phyloP scores from a whole-genome alignment of 202 grass and related monocot genomes.

The Tripidium arundinaceum region DNA sequence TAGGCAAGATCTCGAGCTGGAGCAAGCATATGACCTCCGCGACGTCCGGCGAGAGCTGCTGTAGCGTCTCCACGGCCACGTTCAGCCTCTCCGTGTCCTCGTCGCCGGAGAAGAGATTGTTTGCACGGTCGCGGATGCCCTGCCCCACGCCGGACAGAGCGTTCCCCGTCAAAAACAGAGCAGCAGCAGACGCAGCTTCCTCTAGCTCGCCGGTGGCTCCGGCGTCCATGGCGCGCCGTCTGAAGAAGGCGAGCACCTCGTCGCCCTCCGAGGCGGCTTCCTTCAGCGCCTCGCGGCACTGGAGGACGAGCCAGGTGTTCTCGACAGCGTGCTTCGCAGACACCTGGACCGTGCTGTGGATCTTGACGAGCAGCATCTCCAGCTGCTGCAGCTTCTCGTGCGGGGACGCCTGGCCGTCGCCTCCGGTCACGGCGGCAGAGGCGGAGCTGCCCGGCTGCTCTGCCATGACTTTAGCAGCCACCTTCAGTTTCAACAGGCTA shows the following conservation, averaged over 20 bases:
- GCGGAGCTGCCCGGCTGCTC: too few species aligned
- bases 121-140: too few species aligned
- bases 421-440: too few species aligned
- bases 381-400: constrained; percentile 21
- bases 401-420: neutral
- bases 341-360: neutral
- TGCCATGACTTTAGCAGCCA: too few species aligned
- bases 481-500: too few species aligned
- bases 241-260: constrained; percentile 6
- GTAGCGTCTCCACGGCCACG: too few species aligned
- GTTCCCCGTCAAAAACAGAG: neutral
- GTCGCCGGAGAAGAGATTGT: too few species aligned
- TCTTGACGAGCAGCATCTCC: neutral
- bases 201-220: neutral
- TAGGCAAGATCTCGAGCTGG: too few species aligned
- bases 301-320: neutral
- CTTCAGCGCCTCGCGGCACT: constrained; percentile 20
- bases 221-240: neutral
- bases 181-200: neutral
- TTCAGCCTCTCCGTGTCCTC: too few species aligned
- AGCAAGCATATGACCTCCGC: too few species aligned
- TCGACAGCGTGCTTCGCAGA: neutral
- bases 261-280: neutral
- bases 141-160: too few species aligned
- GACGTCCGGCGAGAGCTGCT: too few species aligned